phyloP scores from a whole-genome alignment of 1,284 basidiomycete genomes.

The Marasmius fiardii region DNA sequence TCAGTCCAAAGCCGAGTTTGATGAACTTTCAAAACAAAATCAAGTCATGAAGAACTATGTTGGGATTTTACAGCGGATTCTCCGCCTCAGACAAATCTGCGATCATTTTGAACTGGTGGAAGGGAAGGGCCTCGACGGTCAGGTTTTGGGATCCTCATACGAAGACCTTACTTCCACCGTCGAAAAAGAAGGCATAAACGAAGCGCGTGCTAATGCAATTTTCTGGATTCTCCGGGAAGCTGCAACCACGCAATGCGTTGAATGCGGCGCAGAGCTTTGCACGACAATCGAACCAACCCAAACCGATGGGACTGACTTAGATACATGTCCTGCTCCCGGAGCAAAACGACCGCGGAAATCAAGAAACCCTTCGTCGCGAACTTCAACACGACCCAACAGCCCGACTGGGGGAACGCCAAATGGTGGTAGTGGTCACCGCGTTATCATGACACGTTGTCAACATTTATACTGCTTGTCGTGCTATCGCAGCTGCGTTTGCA shows the following conservation, averaged over 20 bases:
- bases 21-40: constrained; percentile 80
- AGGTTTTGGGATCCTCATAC: constrained; percentile 46
- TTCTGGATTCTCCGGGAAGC: constrained; percentile 83
- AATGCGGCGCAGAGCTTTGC: constrained; percentile 81
- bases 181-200: constrained; percentile 77
- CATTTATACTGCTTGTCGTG: constrained; percentile 88
- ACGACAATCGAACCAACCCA: constrained; percentile 34
- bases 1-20: constrained; percentile 89
- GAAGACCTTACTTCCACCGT: constrained; percentile 79
- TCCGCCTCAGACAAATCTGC: constrained; percentile 95
- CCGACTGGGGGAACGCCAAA: constrained; percentile 33
- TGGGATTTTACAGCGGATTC: constrained; percentile 93
- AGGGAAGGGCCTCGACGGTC: constrained; percentile 58
- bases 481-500: constrained; percentile 73
- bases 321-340: constrained; percentile 47
- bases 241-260: constrained; percentile 83
- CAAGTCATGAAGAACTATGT: constrained; percentile 98
- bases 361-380: constrained; percentile 56
- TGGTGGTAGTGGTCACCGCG: constrained; percentile 32
- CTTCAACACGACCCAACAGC: constrained; percentile 66
- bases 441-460: constrained; percentile 87
- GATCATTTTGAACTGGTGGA: constrained; percentile 93
- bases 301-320: constrained; percentile 38
- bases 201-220: constrained; percentile 71
- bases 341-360: constrained; percentile 62